Conservation (phyloP, 2,329 filamentous ascomycete species). For the Ophiostoma tasmaniense region DNA sequence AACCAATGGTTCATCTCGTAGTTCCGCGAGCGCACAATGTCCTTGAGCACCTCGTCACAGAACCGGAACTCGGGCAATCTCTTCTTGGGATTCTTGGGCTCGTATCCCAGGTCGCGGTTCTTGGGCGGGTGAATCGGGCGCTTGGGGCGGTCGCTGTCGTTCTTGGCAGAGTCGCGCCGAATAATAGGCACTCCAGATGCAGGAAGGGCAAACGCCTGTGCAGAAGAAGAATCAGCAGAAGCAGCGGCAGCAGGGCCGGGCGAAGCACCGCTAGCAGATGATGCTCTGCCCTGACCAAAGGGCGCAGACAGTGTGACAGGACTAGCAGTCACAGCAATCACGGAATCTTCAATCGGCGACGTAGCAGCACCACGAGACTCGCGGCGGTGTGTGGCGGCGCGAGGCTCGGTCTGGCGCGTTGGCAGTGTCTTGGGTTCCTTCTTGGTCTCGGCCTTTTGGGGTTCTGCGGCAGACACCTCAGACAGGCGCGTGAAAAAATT, state of each 20-base stretch:
- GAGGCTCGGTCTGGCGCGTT: conserved; percentile 38
- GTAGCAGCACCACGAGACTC: conserved; percentile 26
- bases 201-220: conserved; percentile 57
- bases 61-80: conserved; percentile 83
- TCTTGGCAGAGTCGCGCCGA: conserved; percentile 72
- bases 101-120: conserved; percentile 83
- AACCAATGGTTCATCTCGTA: conserved; percentile 63
- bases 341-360: conserved; percentile 26
- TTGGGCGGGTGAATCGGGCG: conserved; percentile 89
- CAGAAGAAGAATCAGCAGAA: conserved; percentile 24
- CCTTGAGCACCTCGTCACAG: conserved; percentile 70
- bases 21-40: conserved; percentile 69
- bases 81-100: conserved; percentile 76
- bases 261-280: conserved; percentile 25
- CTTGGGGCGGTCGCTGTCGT: conserved; percentile 74
- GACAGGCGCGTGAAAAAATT: conserved; percentile 40
- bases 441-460: conserved; percentile 49
- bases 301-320: conserved; percentile 1
- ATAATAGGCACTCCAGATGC: conserved; percentile 73
- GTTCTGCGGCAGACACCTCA: conserved; percentile 42
- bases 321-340: background rate
- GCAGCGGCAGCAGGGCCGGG: conserved; percentile 30
- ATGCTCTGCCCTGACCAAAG: background rate
- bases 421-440: conserved; percentile 44
- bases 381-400: conserved; percentile 31